Evolutionary conservation across 2,329 filamentous ascomycete genomes (phyloP), one percentile per base, ranked within the genome.

Genomic region (Colletotrichum sp.): DNA sequence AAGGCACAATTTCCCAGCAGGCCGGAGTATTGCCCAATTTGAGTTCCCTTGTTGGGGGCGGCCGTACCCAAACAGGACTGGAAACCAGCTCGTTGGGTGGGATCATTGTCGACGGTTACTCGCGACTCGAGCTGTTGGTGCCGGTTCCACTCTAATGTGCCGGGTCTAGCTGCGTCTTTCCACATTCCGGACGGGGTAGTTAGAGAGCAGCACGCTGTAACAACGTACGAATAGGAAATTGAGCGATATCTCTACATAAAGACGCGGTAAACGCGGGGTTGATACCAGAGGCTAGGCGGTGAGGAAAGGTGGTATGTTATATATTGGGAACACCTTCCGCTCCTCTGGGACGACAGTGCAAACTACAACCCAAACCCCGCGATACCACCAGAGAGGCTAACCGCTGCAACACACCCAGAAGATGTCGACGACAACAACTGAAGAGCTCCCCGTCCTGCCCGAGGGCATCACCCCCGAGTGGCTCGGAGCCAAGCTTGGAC

Each of bases 391-490:
- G 21, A 51, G 27, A 24, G 6, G 6, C 43, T 13, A 6, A n/a
- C 43, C 43, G 43, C 43, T 51, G 43, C 36, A 47, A 27, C 59
- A n/a, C 16, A 27, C 9, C 61, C 27, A 9, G 18, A 38, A 38
- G 6, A 70, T 70, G 68, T 24, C 61, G n/a, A 27, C 24, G n/a
- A 27, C 34, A 27, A n/a, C 61, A 12, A 34, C 13, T 15, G 68
- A 70, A 24, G 43, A 75, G 33, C 77, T 80, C n/a, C 79, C 79
- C 8, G 29, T 63, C 24, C 72, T 79, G 15, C 78, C 76, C 1
- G 65, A 65, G n/a, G 78, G 76, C 5, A 31, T 80, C 8, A 80
- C 77, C 1, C 47, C 75, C 0, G 67, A 78, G 36, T 80, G 79
- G 79, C 74, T 80, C 11, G 72, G 69, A 5, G n/a, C 69, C 8